Base-by-base conservation (phyloP, 2,329 filamentous ascomycete species). In the Microcyclosporella mali region DNA sequence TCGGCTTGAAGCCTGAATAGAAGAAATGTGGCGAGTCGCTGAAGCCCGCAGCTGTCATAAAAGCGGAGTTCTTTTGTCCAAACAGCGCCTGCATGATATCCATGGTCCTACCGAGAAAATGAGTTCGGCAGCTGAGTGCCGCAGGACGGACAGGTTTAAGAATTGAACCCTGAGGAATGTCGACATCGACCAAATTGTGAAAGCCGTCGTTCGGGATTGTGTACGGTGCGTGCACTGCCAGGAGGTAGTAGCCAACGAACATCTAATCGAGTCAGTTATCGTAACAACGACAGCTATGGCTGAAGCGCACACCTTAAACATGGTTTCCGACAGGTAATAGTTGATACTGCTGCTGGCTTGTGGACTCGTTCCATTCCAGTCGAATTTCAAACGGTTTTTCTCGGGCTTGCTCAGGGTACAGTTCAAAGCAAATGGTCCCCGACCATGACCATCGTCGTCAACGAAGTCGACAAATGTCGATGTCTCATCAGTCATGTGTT, bases 1-100 rank as follows among this genome's bases (percentile, higher is more conserved):
- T 66, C 0, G 68, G 59, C 32, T 50, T 65, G 50, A 72, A 73
- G 1, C 60, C 65, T 1, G 53, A 54, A 40, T 57, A 57, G 52
- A 57, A 57, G 43, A 57, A 57, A 42, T 57, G 55, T 16, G 55
- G 55, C 12, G 44, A 50, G 29, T 57, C 55, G 27, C 50, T 54
- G 37, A 56, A 57, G 7, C 55, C 55, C 11, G 52, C 55, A 1
- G 55, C 55, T 1, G 55, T 57, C 52, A 57, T 56, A 41, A 54
- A 57, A 2, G 55, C 51, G 8, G 47, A 45, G 40, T 56, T 51
- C 45, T 55, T 55, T 27, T 57, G 55, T 9, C 55, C 55, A 19
- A 57, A 57, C 3, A 57, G 50, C 16, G 52, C 52, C 41, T 57
- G 55, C 55, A 57, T 57, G 30, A 57, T 51, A 27, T 57, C 55